These are phyloP conservation scores for Pseudocercospora pini-densiflorae DNA, from an alignment of 2,329 filamentous ascomycete genomes.

Conservation along the genomic window DNA sequence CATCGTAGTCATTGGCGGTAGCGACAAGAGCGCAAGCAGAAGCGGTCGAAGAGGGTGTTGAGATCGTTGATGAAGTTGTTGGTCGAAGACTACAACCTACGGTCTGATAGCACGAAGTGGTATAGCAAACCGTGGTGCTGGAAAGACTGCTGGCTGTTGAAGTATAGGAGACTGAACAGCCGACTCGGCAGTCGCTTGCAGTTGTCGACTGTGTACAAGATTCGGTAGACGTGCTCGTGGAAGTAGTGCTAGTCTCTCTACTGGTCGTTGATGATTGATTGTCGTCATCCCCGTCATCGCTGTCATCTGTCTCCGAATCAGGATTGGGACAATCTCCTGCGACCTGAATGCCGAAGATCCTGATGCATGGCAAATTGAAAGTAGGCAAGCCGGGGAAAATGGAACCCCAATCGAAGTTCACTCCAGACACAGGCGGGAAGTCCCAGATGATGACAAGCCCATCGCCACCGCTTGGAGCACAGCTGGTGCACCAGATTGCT, in stretches of 20 bases:
- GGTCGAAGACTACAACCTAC: conserved; percentile 11
- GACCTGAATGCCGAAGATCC: conserved; percentile 17
- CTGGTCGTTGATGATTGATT: conserved; percentile 4
- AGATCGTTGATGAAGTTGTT: conserved; percentile 12
- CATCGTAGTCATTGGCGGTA: conserved; percentile 11
- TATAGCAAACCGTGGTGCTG: conserved; percentile 18
- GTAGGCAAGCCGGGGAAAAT: conserved; percentile 18
- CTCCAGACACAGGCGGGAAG: conserved; percentile 14
- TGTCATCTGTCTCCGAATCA: conserved; percentile 8
- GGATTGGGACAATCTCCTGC: conserved; percentile 19
- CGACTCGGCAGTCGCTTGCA: conserved; percentile 17
- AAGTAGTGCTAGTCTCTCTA: background rate
- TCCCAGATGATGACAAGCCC: conserved; percentile 17
- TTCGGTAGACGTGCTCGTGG: conserved; percentile 6
- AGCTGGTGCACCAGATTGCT: conserved; percentile 14
- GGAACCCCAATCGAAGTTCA: conserved; percentile 13
- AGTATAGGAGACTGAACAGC: conserved; percentile 18
- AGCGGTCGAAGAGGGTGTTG: conserved; percentile 9
- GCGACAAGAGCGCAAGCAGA: conserved; percentile 2
- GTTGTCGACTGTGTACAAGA: conserved; percentile 17
- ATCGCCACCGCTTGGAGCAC: conserved; percentile 5
- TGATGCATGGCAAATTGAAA: conserved; percentile 21
- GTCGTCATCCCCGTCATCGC: conserved; percentile 13
- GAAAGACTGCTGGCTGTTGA: conserved; percentile 11
- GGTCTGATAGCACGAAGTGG: conserved; percentile 12